Percentiles rank a stretch among this genome's conserved stretches.
phyloP scores from a whole-genome alignment of 2,329 filamentous ascomycete species.

The Sporothrix phasma region DNA sequence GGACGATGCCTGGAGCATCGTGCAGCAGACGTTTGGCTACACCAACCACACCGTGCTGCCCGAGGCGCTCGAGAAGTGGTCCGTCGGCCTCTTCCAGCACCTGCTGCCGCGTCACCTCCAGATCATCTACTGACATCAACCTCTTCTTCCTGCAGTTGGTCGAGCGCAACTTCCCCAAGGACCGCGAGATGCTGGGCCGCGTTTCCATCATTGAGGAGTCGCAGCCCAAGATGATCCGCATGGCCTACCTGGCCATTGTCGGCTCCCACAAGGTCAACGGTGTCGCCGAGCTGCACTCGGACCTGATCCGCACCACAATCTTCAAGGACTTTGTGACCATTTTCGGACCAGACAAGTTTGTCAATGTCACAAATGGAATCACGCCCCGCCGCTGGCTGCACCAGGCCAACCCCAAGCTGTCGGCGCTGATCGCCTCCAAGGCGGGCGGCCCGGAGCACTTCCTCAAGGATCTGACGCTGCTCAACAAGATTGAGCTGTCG shows the following conservation, averaged over 20 bases:
- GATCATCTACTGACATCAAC: slow-evolving; percentile 98
- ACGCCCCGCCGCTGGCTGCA: slow-evolving; percentile 94
- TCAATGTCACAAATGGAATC: slow-evolving; percentile 96
- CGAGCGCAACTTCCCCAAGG: slow-evolving; percentile 81
- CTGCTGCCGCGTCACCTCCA: slow-evolving; percentile 88
- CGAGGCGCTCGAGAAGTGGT: slow-evolving; percentile 97
- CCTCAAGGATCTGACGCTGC: slow-evolving; percentile 77
- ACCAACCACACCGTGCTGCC: slow-evolving; percentile 98
- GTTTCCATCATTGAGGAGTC: slow-evolving; percentile 99
- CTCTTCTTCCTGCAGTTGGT: slow-evolving; percentile 83
- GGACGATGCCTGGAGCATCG: slow-evolving; percentile 84
- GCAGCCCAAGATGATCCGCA: slow-evolving; percentile 94
- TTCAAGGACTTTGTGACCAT: slow-evolving; percentile 98
- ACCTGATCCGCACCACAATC: slow-evolving; percentile 97
- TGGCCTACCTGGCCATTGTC: slow-evolving; percentile 91
- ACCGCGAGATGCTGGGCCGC: slow-evolving; percentile 71
- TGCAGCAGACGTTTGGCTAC: slow-evolving; percentile 76
- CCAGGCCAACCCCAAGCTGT: slow-evolving; percentile 89
- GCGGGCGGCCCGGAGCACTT: slow-evolving; percentile 65
- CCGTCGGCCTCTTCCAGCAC: slow-evolving; percentile 83
- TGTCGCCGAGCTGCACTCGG: slow-evolving; percentile 93
- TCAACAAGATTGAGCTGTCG: slow-evolving; percentile 77
- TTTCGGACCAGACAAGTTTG: slow-evolving; percentile 95
- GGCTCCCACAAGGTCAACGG: slow-evolving; percentile 99
- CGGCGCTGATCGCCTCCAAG: slow-evolving; percentile 85